Percentiles rank a stretch among this genome's conserved stretches.
Evolutionary conservation across 805 yeast genomes (phyloP).

Genomic region (Teunomyces stri): DNA sequence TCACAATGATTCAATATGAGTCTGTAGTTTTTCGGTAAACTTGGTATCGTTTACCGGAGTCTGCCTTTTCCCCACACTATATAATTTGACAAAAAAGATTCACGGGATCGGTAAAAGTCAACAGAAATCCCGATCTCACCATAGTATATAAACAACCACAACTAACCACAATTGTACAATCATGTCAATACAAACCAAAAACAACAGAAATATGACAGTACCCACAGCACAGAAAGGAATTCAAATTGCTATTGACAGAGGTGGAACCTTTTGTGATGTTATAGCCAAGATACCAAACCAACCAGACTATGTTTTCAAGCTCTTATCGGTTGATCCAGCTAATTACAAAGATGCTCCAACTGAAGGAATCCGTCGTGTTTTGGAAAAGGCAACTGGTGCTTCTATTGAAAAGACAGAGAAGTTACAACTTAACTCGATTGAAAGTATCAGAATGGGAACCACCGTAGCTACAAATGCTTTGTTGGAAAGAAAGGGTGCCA

Average conservation of each 20-base stretch:
- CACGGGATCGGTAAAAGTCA: neutral
- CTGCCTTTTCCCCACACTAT: neutral
- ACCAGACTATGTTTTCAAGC: constrained; percentile 68
- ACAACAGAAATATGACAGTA: neutral
- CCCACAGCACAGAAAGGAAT: constrained; percentile 13
- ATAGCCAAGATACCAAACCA: constrained; percentile 47
- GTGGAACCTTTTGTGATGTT: constrained; percentile 90
- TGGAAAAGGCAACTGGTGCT: constrained; percentile 57
- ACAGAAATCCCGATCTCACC: neutral
- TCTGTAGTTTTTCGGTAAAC: neutral
- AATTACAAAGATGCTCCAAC: constrained; percentile 90
- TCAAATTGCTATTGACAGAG: constrained; percentile 44
- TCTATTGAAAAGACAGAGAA: constrained; percentile 54
- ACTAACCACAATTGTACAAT: neutral
- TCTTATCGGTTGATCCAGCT: constrained; percentile 83
- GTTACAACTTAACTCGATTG: constrained; percentile 61
- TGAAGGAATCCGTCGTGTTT: constrained; percentile 80
- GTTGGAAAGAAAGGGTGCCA: constrained; percentile 87
- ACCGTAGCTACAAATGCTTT: constrained; percentile 96
- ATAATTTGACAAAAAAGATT: neutral
- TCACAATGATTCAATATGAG: too few species aligned
- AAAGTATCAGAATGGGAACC: constrained; percentile 83
- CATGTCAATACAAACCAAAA: neutral
- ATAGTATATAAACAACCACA: neutral
- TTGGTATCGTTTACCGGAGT: neutral